Base-by-base conservation (phyloP, 176 grass and related monocot genomes). In the Musa itinerans region DNA sequence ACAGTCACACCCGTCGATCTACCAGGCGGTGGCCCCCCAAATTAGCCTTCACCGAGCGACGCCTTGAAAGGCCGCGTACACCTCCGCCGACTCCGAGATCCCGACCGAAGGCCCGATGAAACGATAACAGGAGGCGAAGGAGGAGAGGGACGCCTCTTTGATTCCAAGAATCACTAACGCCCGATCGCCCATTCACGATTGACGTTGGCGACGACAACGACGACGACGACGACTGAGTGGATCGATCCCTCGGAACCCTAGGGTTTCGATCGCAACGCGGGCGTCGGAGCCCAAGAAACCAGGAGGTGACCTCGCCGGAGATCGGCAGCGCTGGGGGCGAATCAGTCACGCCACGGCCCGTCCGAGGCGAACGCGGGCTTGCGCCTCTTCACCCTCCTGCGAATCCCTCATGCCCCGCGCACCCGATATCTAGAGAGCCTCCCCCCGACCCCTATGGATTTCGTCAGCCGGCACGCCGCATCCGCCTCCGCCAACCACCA, bases 271-370 rank as follows among this genome's bases (percentile, higher is more conserved):
- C 63, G 23, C 63, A 23, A 10, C 63, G 9, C 11, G 63, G 63
- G 21, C 23, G 0, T 65, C 15, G 43, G 48, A 51, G 26, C 65
- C 19, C 43, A 20, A 71, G 24, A 20, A 51, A 3, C 23, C 53
- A 52, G 52, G 23, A 53, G 51, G 23, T 9, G 53, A 50, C 53
- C 72, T 29, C 72, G 72, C 80, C 24, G 24, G 89, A 81, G 88
- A 99, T 94, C 88, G 80, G 88, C 26, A 86, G 90, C 90, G 74
- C 90, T 99, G 95, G 90, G 95, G 86, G 88, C 95, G 88, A 99
- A 83, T 94, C 95, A 92, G 79, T 99, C 95, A 70, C 95, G 95
- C 77, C 87, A 88, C 71, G 65, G 78, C 72, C 75, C 75, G 75
- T 77, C 65, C 65, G 73, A 20, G 64, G 80, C 80, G 64, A 75